phyloP scores from a whole-genome alignment of 2,329 filamentous ascomycete species.

The Huntiella omanensis region DNA sequence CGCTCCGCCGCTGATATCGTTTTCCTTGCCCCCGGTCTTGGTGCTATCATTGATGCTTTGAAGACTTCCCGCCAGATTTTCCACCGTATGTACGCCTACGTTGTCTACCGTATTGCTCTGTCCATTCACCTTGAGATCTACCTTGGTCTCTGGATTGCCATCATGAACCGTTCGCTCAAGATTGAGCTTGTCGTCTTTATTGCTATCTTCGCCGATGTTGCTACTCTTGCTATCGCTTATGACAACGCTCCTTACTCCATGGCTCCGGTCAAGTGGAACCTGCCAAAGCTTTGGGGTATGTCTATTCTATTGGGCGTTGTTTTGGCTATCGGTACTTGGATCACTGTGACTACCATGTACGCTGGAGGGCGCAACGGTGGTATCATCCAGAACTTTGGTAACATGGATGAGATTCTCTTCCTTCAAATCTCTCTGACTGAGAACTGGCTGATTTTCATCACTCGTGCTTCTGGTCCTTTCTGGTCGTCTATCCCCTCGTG shows the following conservation, averaged over 20 bases:
- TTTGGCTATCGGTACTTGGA: conserved; percentile 71
- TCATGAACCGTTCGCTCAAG: conserved; percentile 68
- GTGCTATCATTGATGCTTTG: conserved; percentile 79
- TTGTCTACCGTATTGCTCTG: conserved; percentile 84
- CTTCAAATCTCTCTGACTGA: conserved; percentile 78
- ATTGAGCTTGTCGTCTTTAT: conserved; percentile 83
- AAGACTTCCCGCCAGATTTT: conserved; percentile 92
- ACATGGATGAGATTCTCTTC: conserved; percentile 67
- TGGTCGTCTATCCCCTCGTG: conserved; percentile 80
- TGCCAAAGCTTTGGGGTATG: conserved; percentile 82
- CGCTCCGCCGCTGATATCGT: conserved; percentile 86
- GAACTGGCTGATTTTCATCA: conserved; percentile 96
- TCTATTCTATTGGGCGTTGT: conserved; percentile 67
- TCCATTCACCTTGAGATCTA: conserved; percentile 85
- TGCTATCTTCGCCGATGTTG: conserved; percentile 85
- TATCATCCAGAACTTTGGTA: conserved; percentile 80
- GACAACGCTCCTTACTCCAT: conserved; percentile 79
- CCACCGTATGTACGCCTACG: conserved; percentile 92
- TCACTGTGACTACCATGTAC: conserved; percentile 74
- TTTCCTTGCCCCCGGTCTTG: conserved; percentile 78
- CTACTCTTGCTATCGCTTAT: conserved; percentile 80
- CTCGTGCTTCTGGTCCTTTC: conserved; percentile 79
- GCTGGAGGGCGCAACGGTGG: conserved; percentile 44
- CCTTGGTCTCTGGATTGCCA: conserved; percentile 79
- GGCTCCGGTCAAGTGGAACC: conserved; percentile 84